phyloP scores from a whole-genome alignment of 2,329 filamentous ascomycete genomes.

The Myriosclerotinia scirpicola region DNA sequence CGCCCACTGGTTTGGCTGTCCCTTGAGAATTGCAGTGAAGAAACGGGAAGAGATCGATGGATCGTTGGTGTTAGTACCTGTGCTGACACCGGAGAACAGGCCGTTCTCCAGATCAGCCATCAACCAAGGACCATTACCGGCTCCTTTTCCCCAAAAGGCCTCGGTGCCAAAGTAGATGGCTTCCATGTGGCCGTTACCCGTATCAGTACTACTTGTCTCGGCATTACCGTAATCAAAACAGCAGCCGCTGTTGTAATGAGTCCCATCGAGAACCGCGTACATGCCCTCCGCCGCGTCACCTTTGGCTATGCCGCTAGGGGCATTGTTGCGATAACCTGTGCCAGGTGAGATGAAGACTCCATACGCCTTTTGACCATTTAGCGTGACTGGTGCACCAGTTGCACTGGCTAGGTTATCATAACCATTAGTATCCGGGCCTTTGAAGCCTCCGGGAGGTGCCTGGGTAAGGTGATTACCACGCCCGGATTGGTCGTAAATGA shows the following conservation, averaged over 20 bases:
- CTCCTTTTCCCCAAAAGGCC: constrained; percentile 55
- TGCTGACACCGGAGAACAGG: constrained; percentile 56
- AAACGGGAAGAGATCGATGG: constrained; percentile 57
- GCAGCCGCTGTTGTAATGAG: constrained; percentile 57
- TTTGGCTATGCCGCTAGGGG: constrained; percentile 51
- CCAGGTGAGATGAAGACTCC: constrained; percentile 62
- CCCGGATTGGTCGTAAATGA: constrained; percentile 67
- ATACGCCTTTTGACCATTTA: constrained; percentile 62
- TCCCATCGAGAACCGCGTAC: constrained; percentile 60
- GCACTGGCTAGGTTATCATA: constrained; percentile 61
- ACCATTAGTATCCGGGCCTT: constrained; percentile 55
- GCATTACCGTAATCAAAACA: constrained; percentile 61
- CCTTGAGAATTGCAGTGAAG: constrained; percentile 58
- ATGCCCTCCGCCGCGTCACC: constrained; percentile 59
- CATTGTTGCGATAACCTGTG: constrained; percentile 63
- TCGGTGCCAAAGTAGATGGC: constrained; percentile 63
- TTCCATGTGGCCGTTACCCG: constrained; percentile 67
- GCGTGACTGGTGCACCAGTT: constrained; percentile 58
- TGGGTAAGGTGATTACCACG: constrained; percentile 61
- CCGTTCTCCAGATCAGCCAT: constrained; percentile 70
- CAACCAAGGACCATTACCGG: constrained; percentile 63
- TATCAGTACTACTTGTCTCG: constrained; percentile 52
- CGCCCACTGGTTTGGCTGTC: constrained; percentile 56
- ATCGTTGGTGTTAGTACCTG: constrained; percentile 51
- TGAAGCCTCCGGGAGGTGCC: constrained; percentile 57